Evolutionary conservation across 352 stramenopile genomes (phyloP).

Genomic region (Phytophthora brassicae): DNA sequence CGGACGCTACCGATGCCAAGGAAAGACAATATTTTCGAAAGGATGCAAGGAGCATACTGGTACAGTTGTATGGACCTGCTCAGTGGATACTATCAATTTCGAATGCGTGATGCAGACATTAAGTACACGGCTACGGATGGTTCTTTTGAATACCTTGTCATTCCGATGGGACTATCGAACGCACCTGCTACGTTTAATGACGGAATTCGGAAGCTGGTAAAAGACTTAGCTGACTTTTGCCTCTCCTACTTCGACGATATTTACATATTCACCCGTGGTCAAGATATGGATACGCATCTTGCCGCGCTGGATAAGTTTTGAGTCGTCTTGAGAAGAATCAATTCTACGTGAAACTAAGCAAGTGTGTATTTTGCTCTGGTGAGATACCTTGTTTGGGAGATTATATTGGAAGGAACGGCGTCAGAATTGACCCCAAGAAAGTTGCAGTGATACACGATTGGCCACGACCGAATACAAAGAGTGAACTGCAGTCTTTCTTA

Average conservation of each 20-base stretch:
- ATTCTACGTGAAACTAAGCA: slow-evolving; percentile 27
- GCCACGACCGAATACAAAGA: slow-evolving; percentile 12
- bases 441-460: slow-evolving; percentile 11
- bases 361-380: slow-evolving; percentile 20
- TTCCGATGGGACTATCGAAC: slow-evolving; percentile 25
- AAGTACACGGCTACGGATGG: slow-evolving; percentile 11
- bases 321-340: slow-evolving; percentile 3
- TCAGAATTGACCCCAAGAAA: slow-evolving; percentile 26
- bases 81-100: slow-evolving; percentile 28
- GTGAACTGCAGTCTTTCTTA: slow-evolving; percentile 12
- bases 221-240: slow-evolving; percentile 12
- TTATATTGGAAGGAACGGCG: slow-evolving; percentile 19
- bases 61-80: slow-evolving; percentile 25
- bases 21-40: slow-evolving; percentile 24
- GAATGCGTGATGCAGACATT: slow-evolving; percentile 22
- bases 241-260: slow-evolving; percentile 18
- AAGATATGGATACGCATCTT: too few species aligned
- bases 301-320: slow-evolving; percentile 14
- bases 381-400: slow-evolving; percentile 29
- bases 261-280: not conserved
- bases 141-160: slow-evolving; percentile 24
- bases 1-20: slow-evolving; percentile 16
- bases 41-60: slow-evolving; percentile 16
- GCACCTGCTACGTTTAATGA: slow-evolving; percentile 22
- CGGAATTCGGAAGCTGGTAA: slow-evolving; percentile 10